phyloP scores from a whole-genome alignment of 192 early-diverging fungal species.

The Coemansia sp. region DNA sequence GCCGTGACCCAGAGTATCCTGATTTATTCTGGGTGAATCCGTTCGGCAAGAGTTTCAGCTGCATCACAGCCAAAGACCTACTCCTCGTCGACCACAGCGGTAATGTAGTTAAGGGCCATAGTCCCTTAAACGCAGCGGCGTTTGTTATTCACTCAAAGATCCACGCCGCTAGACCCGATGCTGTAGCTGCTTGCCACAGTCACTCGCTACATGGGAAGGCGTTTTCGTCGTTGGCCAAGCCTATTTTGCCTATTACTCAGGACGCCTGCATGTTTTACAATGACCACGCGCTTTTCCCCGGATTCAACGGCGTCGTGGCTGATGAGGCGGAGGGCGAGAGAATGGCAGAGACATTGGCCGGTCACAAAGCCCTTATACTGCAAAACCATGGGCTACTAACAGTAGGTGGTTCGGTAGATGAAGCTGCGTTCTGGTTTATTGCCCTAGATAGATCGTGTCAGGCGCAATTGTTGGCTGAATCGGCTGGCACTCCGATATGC shows the following conservation, averaged over 20 bases:
- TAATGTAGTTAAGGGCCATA: constrained; percentile 53
- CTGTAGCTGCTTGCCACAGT: constrained; percentile 61
- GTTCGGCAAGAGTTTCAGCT: constrained; percentile 61
- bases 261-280: constrained; percentile 67
- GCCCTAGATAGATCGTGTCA: constrained; percentile 62
- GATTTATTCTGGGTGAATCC: constrained; percentile 68
- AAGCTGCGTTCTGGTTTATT: constrained; percentile 64
- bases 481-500: constrained; percentile 38
- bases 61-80: constrained; percentile 61
- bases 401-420: constrained; percentile 59
- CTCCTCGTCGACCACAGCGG: constrained; percentile 64
- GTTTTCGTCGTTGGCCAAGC: constrained; percentile 56
- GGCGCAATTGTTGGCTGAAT: constrained; percentile 61
- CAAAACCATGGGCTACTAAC: constrained; percentile 69
- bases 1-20: constrained; percentile 64
- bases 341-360: constrained; percentile 57
- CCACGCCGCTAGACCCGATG: constrained; percentile 57
- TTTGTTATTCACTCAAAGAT: constrained; percentile 68
- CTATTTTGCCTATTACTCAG: constrained; percentile 61
- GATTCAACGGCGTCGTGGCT: constrained; percentile 63
- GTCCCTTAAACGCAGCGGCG: constrained; percentile 62
- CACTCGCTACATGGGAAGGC: constrained; percentile 68
- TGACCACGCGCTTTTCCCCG: constrained; percentile 58
- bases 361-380: constrained; percentile 61
- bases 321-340: constrained; percentile 62